Conservation (phyloP, 2,329 filamentous ascomycete species). For the Cytospora piceicola region DNA sequence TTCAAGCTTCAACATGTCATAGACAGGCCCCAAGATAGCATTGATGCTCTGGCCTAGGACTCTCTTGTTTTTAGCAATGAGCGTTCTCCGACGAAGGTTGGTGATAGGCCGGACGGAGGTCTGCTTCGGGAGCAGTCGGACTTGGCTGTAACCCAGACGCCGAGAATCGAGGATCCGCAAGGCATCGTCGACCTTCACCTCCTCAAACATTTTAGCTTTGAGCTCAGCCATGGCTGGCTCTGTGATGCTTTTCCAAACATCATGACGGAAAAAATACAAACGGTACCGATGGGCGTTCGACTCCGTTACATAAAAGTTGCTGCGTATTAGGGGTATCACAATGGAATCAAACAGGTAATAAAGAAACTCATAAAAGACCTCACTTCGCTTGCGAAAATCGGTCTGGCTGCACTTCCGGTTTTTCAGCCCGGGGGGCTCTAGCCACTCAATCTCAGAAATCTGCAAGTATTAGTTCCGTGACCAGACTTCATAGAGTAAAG, state of each 20-base stretch:
- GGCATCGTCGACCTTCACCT: conserved; percentile 64
- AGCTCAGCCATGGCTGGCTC: conserved; percentile 72
- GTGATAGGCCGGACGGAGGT: conserved; percentile 79
- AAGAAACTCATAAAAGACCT: conserved; percentile 82
- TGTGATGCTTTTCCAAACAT: conserved; percentile 80
- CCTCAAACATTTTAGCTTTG: conserved; percentile 77
- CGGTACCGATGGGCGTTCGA: conserved; percentile 78
- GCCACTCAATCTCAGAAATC: conserved; percentile 74
- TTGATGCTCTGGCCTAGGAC: conserved; percentile 70
- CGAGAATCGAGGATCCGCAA: conserved; percentile 62
- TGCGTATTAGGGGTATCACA: conserved; percentile 81
- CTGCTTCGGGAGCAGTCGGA: conserved; percentile 83
- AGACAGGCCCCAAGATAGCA: conserved; percentile 65
- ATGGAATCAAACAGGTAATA: conserved; percentile 95
- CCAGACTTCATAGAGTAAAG: background rate
- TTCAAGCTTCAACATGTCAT: conserved; percentile 78
- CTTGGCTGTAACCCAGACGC: conserved; percentile 73
- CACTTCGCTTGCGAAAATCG: conserved; percentile 74
- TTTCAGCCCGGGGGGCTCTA: conserved; percentile 57
- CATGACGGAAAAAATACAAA: conserved; percentile 93
- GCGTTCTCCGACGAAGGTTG: conserved; percentile 73
- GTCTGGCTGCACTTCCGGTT: conserved; percentile 66
- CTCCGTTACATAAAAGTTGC: conserved; percentile 94
- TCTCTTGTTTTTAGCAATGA: conserved; percentile 55
- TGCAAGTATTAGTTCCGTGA: conserved; percentile 40